Evolutionary conservation across 352 stramenopile genomes (phyloP).

Genomic region (Pythium sp.): DNA sequence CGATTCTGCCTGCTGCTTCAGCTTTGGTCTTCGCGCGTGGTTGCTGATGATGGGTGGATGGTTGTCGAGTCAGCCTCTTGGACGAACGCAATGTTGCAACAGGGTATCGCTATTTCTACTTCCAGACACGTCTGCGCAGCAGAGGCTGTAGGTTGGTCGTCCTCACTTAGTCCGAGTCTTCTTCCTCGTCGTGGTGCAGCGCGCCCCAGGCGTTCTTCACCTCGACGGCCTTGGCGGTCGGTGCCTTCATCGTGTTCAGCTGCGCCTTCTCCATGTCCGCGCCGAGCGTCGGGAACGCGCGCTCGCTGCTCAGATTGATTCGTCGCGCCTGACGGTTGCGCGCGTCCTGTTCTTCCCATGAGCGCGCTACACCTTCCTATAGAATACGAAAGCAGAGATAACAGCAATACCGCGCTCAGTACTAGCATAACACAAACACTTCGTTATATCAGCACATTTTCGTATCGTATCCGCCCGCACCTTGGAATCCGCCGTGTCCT

Average conservation of each 20-base stretch:
- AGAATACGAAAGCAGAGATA: background rate
- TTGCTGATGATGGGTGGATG: background rate
- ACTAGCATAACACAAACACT: background rate
- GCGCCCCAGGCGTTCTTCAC: conserved; percentile 76
- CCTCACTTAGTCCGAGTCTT: conserved; percentile 45
- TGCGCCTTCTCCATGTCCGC: conserved; percentile 44
- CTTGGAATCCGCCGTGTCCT: conserved; percentile 41
- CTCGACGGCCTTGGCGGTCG: conserved; percentile 49
- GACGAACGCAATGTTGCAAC: background rate
- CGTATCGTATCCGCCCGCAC: conserved; percentile 24
- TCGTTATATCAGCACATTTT: background rate
- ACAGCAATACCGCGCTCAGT: background rate
- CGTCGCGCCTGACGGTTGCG: conserved; percentile 54
- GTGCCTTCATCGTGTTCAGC: conserved; percentile 66
- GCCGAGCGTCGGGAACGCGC: conserved; percentile 73
- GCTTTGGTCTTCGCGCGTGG: no score
- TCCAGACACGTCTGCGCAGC: background rate
- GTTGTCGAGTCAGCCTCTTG: background rate
- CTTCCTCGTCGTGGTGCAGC: conserved; percentile 61
- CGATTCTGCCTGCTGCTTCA: background rate
- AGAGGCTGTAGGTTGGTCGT: background rate
- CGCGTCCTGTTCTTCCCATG: conserved; percentile 75
- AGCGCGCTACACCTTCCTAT: conserved; percentile 50
- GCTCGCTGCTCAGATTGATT: conserved; percentile 74
- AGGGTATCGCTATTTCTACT: conserved; percentile 1